Percentiles rank a stretch among this genome's conserved stretches.
These are phyloP conservation scores for Begonia masoniana DNA, from an alignment of 306 rosid genomes.

Conservation along the genomic window DNA sequence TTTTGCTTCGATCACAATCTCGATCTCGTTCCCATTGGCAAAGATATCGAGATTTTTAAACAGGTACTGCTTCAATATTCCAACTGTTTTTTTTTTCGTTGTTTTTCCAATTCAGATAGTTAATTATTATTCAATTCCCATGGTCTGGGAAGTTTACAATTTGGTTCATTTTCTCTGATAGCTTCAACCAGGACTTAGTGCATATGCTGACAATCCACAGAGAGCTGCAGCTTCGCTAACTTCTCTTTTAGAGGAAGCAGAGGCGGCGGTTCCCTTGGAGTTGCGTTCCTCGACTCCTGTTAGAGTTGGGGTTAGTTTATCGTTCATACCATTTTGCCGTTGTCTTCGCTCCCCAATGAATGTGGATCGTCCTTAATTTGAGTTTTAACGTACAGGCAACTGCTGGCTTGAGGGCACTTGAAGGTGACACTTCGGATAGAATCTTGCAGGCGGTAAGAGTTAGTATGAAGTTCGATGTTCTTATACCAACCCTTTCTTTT, in stretches of 20 bases:
- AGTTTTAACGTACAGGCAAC: constrained; percentile 55
- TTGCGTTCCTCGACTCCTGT: constrained; percentile 69
- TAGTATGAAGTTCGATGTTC: too few relatives aligned
- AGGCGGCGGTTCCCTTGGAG: constrained; percentile 58
- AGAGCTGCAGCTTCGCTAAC: constrained; percentile 63
- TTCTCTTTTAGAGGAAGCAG: constrained; percentile 58
- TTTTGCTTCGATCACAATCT: constrained; percentile 56
- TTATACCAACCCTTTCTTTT: too few relatives aligned
- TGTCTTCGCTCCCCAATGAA: not conserved
- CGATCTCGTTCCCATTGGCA: constrained; percentile 83
- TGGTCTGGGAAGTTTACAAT: not conserved
- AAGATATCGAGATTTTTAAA: constrained; percentile 72
- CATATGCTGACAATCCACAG: constrained; percentile 52
- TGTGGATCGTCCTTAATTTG: constrained; percentile 11
- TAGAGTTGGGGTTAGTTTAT: constrained; percentile 75
- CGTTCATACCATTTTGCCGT: not conserved
- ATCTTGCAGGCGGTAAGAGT: constrained; percentile 73
- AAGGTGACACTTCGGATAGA: constrained; percentile 64
- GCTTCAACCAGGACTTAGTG: constrained; percentile 71
- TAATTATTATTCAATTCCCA: not conserved
- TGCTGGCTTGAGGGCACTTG: constrained; percentile 84
- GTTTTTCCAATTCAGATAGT: not conserved
- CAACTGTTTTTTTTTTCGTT: not conserved
- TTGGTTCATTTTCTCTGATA: not conserved
- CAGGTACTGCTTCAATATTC: constrained; percentile 30